These are phyloP conservation scores for Saturnispora gosingensis DNA, from an alignment of 805 yeast genomes.

Conservation along the genomic window DNA sequence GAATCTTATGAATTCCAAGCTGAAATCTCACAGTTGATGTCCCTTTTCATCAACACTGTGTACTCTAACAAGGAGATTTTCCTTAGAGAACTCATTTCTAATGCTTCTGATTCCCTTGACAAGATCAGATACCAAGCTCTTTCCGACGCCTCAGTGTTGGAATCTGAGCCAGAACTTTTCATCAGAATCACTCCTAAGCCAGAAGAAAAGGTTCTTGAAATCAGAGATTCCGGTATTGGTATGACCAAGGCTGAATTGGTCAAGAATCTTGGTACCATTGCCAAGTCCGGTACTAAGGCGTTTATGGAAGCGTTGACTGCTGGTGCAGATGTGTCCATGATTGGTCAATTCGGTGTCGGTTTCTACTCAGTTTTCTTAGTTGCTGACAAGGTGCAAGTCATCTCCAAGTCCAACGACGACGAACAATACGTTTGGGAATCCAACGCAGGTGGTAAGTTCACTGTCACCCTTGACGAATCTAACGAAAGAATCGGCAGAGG, in stretches of 20 bases:
- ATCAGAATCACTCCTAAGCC: slow-evolving; percentile 96
- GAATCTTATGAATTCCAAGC: slow-evolving; percentile 98
- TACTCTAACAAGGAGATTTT: slow-evolving; percentile 98
- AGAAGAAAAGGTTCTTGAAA: slow-evolving; percentile 87
- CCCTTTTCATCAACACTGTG: slow-evolving; percentile 98
- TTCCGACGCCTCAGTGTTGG: slow-evolving; percentile 84
- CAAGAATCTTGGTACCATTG: slow-evolving; percentile 99
- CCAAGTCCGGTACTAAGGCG: slow-evolving; percentile 99
- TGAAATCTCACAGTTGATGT: slow-evolving; percentile 99
- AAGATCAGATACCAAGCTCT: slow-evolving; percentile 96
- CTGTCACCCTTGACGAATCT: slow-evolving; percentile 81
- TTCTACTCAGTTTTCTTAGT: slow-evolving; percentile 98
- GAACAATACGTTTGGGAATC: slow-evolving; percentile 99
- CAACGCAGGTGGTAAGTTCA: slow-evolving; percentile 99
- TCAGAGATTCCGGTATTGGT: slow-evolving; percentile 99
- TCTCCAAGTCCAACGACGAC: slow-evolving; percentile 97
- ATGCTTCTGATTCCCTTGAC: slow-evolving; percentile 98
- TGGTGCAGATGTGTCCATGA: slow-evolving; percentile 99
- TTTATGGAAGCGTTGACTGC: slow-evolving; percentile 99
- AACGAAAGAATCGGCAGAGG: slow-evolving; percentile 91
- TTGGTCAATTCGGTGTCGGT: slow-evolving; percentile 99
- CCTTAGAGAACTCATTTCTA: slow-evolving; percentile 97
- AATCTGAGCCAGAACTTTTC: slow-evolving; percentile 91
- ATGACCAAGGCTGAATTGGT: slow-evolving; percentile 99
- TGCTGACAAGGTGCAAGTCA: slow-evolving; percentile 97